Conservation (phyloP, 2,329 filamentous ascomycete species). For the Magnaporthiopsis rhizophila region DNA sequence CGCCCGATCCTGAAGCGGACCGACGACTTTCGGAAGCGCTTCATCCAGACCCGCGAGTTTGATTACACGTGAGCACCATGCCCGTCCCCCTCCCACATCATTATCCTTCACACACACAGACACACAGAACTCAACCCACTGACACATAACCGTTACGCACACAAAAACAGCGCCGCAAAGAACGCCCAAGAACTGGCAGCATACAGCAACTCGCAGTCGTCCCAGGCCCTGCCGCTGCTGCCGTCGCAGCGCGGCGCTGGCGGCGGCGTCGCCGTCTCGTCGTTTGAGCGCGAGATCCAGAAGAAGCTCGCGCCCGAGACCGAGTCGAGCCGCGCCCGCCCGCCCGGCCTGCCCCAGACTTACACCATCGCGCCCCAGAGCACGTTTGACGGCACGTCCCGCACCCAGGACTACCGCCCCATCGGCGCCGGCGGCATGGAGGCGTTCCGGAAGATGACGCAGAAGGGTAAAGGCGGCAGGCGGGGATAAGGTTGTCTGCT, state of each 20-base stretch:
- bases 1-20: slow-evolving; percentile 87
- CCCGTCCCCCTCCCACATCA: too few relatives aligned
- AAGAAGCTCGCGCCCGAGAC: slow-evolving; percentile 48
- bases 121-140: neutral
- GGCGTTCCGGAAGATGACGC: slow-evolving; percentile 58
- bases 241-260: slow-evolving; percentile 17
- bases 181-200: slow-evolving; percentile 40
- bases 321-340: slow-evolving; percentile 47
- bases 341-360: slow-evolving; percentile 44
- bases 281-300: slow-evolving; percentile 46
- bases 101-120: too few relatives aligned
- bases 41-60: slow-evolving; percentile 54
- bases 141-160: slow-evolving; percentile 9
- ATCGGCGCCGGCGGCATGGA: slow-evolving; percentile 57
- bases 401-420: slow-evolving; percentile 46
- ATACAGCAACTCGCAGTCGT: slow-evolving; percentile 20
- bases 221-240: slow-evolving; percentile 24
- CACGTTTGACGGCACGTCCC: slow-evolving; percentile 45
- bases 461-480: slow-evolving; percentile 42
- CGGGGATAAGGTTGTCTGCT: neutral
- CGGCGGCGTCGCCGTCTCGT: neutral
- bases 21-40: slow-evolving; percentile 87
- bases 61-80: slow-evolving; percentile 44
- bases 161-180: slow-evolving; percentile 40
- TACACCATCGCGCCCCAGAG: slow-evolving; percentile 55